Evolutionary conservation across 140 eudicot genomes (phyloP).

Genomic region (Cichorium intybus): DNA sequence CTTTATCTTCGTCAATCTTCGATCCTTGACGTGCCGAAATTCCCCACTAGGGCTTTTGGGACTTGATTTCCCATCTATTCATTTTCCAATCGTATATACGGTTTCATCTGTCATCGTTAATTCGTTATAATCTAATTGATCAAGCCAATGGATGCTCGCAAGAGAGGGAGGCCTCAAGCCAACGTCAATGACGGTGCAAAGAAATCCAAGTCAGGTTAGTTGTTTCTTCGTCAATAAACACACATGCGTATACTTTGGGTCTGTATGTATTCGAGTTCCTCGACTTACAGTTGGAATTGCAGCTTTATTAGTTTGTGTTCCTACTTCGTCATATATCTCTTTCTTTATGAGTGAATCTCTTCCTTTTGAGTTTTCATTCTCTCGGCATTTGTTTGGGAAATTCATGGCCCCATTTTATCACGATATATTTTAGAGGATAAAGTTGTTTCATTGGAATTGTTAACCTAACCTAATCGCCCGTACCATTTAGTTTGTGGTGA

Average conservation of each 20-base stretch:
- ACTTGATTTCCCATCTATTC: not conserved
- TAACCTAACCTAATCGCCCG: not conserved
- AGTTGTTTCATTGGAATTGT: not conserved
- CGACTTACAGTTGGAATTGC: not conserved
- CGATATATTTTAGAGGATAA: not conserved
- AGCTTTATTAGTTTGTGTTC: not conserved
- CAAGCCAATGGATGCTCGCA: conserved; percentile 50
- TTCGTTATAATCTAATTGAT: conserved; percentile 8
- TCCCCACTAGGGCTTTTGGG: not conserved
- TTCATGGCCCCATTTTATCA: not conserved
- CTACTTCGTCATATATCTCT: not conserved
- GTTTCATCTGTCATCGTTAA: not conserved
- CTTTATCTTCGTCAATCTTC: not conserved
- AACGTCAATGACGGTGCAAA: conserved; percentile 48
- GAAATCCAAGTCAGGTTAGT: conserved; percentile 54
- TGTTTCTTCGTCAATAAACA: not conserved
- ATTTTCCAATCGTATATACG: not conserved
- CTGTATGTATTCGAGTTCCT: not conserved
- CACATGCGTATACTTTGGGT: not conserved
- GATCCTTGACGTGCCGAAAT: not conserved
- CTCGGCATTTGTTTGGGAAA: not conserved
- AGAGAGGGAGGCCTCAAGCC: conserved; percentile 42
- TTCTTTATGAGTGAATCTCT: too few relatives aligned
- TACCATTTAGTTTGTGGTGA: not conserved
- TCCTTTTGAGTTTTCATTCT: not conserved